Percentiles rank a stretch among this genome's conserved stretches.
Conservation (phyloP, 2,329 filamentous ascomycete genomes). For the Aspergillus sp. region DNA sequence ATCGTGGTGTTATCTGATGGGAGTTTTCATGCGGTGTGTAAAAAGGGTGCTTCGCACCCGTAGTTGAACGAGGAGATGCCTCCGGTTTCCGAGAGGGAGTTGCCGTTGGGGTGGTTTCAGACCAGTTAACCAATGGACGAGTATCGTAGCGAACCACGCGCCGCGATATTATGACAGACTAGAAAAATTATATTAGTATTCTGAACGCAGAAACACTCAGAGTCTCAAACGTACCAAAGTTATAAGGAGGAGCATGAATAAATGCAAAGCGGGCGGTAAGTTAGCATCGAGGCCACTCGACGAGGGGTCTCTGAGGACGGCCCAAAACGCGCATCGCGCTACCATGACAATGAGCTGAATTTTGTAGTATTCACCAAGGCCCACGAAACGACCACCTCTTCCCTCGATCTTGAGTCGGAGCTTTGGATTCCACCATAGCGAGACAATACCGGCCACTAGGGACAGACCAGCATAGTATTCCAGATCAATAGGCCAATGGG, state of each 20-base stretch:
- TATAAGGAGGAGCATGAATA: constrained; percentile 42
- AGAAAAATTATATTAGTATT: constrained; percentile 20
- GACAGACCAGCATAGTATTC: constrained; percentile 36
- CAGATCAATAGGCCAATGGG: constrained; percentile 30
- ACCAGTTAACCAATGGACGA: constrained; percentile 43
- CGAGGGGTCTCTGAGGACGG: constrained; percentile 40
- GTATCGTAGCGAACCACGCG: constrained; percentile 40
- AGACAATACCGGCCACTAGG: constrained; percentile 44
- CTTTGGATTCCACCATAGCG: constrained; percentile 52
- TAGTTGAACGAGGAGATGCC: constrained; percentile 17
- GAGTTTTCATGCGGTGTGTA: constrained; percentile 16
- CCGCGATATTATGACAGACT: constrained; percentile 41
- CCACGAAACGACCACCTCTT: constrained; percentile 40
- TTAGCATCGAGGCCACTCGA: constrained; percentile 32
- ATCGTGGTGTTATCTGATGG: constrained; percentile 25
- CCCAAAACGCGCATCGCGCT: constrained; percentile 45
- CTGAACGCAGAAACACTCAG: neutral
- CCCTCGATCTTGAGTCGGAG: constrained; percentile 45
- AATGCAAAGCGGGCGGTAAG: constrained; percentile 37
- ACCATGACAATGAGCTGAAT: constrained; percentile 47
- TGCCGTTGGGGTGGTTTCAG: constrained; percentile 35
- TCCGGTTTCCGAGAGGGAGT: constrained; percentile 23
- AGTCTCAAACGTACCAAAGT: constrained; percentile 31
- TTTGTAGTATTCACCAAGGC: constrained; percentile 48
- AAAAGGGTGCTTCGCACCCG: constrained; percentile 16